Evolutionary conservation across 148 eudicot genomes (phyloP), one percentile per base, ranked within the genome.

Genomic region (Silene uniflora): DNA sequence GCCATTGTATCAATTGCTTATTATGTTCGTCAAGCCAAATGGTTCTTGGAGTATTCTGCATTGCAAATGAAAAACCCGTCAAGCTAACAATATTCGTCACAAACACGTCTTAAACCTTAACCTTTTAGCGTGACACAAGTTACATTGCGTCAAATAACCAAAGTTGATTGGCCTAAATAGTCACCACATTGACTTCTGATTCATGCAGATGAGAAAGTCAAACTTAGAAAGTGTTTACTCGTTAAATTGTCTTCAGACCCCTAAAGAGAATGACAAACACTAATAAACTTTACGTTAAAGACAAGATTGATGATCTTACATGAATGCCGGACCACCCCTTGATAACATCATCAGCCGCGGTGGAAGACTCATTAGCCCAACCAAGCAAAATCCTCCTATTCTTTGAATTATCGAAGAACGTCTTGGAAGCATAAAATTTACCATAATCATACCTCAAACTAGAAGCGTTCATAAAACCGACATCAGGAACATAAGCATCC

Each of bases 321-420:
- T 90, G 96, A 81, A 92, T 63, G 7, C 93, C 96, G 13, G 98
- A 69, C 93, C 98, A 93, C 44, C 96, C 96, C 55, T 88, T 85
- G 11, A 6, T 70, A 4, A 23, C 5, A 77, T 88, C 84, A 58
- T 61, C 81, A 0, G 69, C 25, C 1, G 18, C 64, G 49, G 19
- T 71, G 0, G 76, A 60, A 0, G 91, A 84, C 49, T 93, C 96
- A 9, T 81, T 87, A 23, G 80, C 72, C 98, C 98, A 93, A 10
- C 90, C 93, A 80, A 82, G 86, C 86, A 91, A 80, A 29, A 93
- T 73, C 85, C 98, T 87, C 39, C 91, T 60, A 49, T 78, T 77
- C 66, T 65, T 88, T 2, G 44, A 61, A 42, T 61, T 44, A 29
- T 93, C 98, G 25, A 32, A 93, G 24, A 93, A 93, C 0, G 92